These are phyloP conservation scores for Metarhizium album DNA, from an alignment of 2,329 filamentous ascomycete species.

Conservation along the genomic window DNA sequence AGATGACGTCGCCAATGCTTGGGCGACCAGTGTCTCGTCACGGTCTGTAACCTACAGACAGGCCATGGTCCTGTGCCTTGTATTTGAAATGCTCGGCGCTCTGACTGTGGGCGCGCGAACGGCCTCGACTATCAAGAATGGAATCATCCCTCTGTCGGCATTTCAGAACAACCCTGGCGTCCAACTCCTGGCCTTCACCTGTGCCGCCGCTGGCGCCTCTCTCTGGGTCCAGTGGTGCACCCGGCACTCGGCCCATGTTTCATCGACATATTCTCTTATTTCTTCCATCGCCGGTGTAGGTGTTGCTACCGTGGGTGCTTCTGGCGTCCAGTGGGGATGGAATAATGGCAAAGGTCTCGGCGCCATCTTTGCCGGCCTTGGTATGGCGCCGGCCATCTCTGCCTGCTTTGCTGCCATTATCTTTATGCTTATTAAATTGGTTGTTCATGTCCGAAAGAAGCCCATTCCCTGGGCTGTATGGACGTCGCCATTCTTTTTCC, in stretches of 20 bases:
- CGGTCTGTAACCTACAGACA: conserved; percentile 53
- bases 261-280: conserved; percentile 61
- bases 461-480: conserved; percentile 63
- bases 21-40: conserved; percentile 56
- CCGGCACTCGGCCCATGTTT: conserved; percentile 60
- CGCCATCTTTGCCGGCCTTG: conserved; percentile 56
- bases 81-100: conserved; percentile 60
- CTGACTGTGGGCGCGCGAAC: conserved; percentile 58
- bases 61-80: conserved; percentile 53
- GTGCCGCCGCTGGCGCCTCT: conserved; percentile 52
- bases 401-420: conserved; percentile 53
- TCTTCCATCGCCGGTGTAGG: conserved; percentile 59
- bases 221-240: conserved; percentile 77
- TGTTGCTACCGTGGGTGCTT: conserved; percentile 53
- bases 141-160: conserved; percentile 51
- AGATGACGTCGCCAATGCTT: conserved; percentile 79
- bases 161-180: conserved; percentile 53
- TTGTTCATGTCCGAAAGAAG: conserved; percentile 60
- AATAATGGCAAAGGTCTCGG: conserved; percentile 54
- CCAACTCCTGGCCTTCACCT: conserved; percentile 58
- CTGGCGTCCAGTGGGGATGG: conserved; percentile 56
- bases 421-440: conserved; percentile 52
- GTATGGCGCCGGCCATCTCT: conserved; percentile 57
- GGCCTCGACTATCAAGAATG: conserved; percentile 71
- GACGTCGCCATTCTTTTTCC: conserved; percentile 66